Conservation (phyloP, 352 stramenopile species). For the Bremia lactucae region DNA sequence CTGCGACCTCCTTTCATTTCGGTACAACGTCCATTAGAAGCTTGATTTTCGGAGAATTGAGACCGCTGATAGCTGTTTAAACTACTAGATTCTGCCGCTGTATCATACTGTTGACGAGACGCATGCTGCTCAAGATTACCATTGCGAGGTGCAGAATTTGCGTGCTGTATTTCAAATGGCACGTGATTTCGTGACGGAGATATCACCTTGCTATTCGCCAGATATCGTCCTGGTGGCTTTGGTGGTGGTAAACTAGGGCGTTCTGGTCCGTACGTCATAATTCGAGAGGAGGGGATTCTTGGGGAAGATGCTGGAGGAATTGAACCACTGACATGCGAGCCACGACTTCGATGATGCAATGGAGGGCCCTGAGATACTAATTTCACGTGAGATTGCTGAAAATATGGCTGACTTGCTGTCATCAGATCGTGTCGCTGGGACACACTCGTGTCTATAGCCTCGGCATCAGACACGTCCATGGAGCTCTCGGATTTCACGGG, state of each 20-base stretch:
- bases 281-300: conserved; percentile 4
- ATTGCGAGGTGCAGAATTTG: conserved; percentile 4
- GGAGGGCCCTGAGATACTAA: conserved; percentile 1
- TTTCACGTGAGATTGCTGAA: conserved; percentile 8
- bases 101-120: conserved; percentile 8
- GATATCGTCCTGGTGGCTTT: conserved; percentile 4
- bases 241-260: conserved; percentile 14
- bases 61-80: conserved; percentile 6
- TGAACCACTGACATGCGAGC: conserved; percentile 2
- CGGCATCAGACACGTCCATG: conserved; percentile 60
- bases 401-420: not conserved
- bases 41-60: conserved; percentile 5
- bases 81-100: conserved; percentile 5
- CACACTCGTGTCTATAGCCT: conserved; percentile 13
- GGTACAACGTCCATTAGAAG: conserved; percentile 3
- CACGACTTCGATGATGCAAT: conserved; percentile 15
- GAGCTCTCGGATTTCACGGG: conserved; percentile 41
- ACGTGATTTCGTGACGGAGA: conserved; percentile 15
- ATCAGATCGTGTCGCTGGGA: not conserved
- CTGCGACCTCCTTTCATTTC: conserved; percentile 19
- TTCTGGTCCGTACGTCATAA: conserved; percentile 15
- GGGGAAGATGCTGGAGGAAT: conserved; percentile 10
- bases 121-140: conserved; percentile 5
- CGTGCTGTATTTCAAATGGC: conserved; percentile 12
- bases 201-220: conserved; percentile 8